Conservation (phyloP, 192 early-diverging fungal genomes). For the Phlyctochytrium arcticum region DNA sequence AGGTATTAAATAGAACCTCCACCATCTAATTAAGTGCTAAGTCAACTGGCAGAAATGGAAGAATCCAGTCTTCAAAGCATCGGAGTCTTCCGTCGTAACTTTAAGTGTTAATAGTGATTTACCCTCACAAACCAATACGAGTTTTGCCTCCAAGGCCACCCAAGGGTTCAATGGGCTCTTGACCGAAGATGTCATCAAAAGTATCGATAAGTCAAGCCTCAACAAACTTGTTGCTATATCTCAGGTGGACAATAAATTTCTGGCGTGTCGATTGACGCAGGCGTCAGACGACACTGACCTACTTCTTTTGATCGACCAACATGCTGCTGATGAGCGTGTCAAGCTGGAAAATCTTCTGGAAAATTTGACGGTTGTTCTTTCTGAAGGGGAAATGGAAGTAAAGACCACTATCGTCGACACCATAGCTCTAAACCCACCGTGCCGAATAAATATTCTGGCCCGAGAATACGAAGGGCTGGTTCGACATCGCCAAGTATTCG, state of each 20-base stretch:
- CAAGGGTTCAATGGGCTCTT: background rate
- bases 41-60: conserved; percentile 34
- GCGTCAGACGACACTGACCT: background rate
- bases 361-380: background rate
- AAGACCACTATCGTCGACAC: conserved; percentile 27
- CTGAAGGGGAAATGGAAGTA: background rate
- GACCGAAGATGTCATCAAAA: conserved; percentile 7
- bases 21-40: background rate
- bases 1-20: too few species aligned
- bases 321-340: conserved; percentile 76
- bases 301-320: conserved; percentile 69
- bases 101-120: too few species aligned
- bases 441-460: conserved; percentile 30
- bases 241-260: conserved; percentile 69
- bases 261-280: conserved; percentile 37
- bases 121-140: background rate
- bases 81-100: too few species aligned
- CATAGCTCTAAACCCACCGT: conserved; percentile 41
- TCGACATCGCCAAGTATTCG: conserved; percentile 21
- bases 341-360: conserved; percentile 54
- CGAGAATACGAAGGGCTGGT: conserved; percentile 34
- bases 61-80: conserved; percentile 37
- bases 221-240: conserved; percentile 44
- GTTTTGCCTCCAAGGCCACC: conserved; percentile 1
- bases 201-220: conserved; percentile 42